These are phyloP conservation scores for Sclerotinia sclerotiorum DNA, from an alignment of 2,329 filamentous ascomycete species.

Conservation along the genomic window DNA sequence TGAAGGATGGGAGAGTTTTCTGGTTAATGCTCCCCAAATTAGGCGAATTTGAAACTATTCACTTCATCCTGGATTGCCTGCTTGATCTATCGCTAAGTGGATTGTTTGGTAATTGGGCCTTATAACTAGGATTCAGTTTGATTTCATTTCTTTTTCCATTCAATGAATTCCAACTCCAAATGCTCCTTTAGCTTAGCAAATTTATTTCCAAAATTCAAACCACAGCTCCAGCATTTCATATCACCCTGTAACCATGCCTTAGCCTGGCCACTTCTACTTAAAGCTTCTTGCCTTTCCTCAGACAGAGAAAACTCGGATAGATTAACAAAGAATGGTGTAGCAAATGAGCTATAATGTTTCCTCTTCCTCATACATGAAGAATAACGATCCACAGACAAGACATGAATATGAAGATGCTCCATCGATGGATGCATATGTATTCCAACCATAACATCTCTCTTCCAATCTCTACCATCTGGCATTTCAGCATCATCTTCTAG, in stretches of 20 bases:
- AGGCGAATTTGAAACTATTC: too few species aligned
- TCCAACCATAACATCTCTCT: slow-evolving; percentile 69
- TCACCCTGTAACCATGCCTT: slow-evolving; percentile 56
- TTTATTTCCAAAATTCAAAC: slow-evolving; percentile 67
- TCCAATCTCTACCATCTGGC: slow-evolving; percentile 77
- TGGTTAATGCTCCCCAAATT: too few species aligned
- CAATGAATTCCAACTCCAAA: slow-evolving; percentile 69
- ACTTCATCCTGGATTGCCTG: too few species aligned
- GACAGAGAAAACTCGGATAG: slow-evolving; percentile 78
- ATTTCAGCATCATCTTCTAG: slow-evolving; percentile 51
- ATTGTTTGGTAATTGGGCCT: too few species aligned
- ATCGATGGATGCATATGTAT: slow-evolving; percentile 89
- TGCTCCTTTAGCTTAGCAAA: slow-evolving; percentile 76
- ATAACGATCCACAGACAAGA: slow-evolving; percentile 77
- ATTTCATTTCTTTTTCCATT: slow-evolving; percentile 65
- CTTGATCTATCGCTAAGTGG: too few species aligned
- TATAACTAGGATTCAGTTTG: background rate
- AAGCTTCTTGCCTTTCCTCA: slow-evolving; percentile 42
- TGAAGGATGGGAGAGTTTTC: too few species aligned
- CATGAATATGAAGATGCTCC: slow-evolving; percentile 88
- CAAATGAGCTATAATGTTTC: slow-evolving; percentile 93
- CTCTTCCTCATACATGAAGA: slow-evolving; percentile 71
- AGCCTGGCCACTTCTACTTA: slow-evolving; percentile 51
- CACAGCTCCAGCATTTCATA: slow-evolving; percentile 84
- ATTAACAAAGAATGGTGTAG: slow-evolving; percentile 77